Percentiles rank a stretch among this genome's conserved stretches.
Conservation (phyloP, 345 rosid genomes). For the Durio zibethinus region DNA sequence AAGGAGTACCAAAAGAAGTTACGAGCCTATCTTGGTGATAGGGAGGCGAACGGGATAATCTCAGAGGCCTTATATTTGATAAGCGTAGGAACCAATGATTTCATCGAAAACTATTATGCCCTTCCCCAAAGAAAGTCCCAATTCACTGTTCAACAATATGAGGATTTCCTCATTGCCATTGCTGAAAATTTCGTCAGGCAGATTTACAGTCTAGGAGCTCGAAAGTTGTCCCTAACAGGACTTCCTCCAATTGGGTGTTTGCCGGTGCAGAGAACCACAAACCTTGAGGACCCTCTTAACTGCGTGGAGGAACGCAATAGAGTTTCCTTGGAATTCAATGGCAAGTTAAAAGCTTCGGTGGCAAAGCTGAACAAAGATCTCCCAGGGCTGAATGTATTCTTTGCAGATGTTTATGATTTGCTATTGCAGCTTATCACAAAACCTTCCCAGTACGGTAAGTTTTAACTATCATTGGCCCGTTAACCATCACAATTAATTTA, state of each 20-base stretch:
- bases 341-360: conserved; percentile 35
- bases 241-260: conserved; percentile 69
- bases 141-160: conserved; percentile 37
- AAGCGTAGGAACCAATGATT: conserved; percentile 67
- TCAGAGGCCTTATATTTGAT: conserved; percentile 41
- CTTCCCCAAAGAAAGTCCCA: conserved; percentile 39
- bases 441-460: conserved; percentile 44
- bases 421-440: conserved; percentile 33
- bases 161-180: conserved; percentile 46
- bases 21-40: conserved; percentile 35
- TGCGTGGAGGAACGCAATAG: conserved; percentile 36
- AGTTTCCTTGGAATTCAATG: conserved; percentile 52
- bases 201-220: conserved; percentile 53
- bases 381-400: conserved; percentile 36
- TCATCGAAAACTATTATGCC: conserved; percentile 57
- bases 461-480: not conserved
- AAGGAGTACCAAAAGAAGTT: conserved; percentile 50
- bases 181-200: conserved; percentile 39
- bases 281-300: conserved; percentile 29
- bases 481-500: not conserved
- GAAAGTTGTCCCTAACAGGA: conserved; percentile 55
- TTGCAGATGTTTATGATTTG: conserved; percentile 44
- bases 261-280: conserved; percentile 49
- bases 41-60: conserved; percentile 29
- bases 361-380: conserved; percentile 38